Conservation (phyloP, 805 yeast species). For the Torulaspora quercuum region DNA sequence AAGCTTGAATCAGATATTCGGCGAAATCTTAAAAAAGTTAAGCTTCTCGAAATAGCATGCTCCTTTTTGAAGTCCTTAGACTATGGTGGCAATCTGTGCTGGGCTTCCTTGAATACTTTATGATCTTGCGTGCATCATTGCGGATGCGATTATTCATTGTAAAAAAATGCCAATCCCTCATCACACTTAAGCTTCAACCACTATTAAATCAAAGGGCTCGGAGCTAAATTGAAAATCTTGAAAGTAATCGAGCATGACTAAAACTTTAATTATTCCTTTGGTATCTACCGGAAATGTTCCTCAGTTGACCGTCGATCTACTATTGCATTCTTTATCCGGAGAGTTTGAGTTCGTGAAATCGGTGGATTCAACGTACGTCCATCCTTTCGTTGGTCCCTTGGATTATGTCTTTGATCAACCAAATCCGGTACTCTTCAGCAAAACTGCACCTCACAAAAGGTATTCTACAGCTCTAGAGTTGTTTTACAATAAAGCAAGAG, state of each 20-base stretch:
- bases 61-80: too few species aligned
- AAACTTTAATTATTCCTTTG: constrained; percentile 63
- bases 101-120: too few species aligned
- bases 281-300: constrained; percentile 89
- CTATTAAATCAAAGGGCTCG: too few species aligned
- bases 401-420: constrained; percentile 43
- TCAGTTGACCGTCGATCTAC: constrained; percentile 71
- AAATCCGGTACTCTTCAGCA: constrained; percentile 17
- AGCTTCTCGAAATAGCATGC: too few species aligned
- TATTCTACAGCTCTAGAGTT: constrained; percentile 65
- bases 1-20: too few species aligned
- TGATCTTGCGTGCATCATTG: too few species aligned
- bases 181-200: too few species aligned
- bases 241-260: constrained; percentile 27
- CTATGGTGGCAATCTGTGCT: too few species aligned
- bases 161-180: too few species aligned
- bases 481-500: constrained; percentile 42
- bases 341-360: constrained; percentile 50
- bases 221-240: too few species aligned
- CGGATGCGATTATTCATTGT: too few species aligned
- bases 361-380: constrained; percentile 58
- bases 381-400: constrained; percentile 81
- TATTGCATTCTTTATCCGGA: constrained; percentile 54
- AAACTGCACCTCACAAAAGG: constrained; percentile 17
- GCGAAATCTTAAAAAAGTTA: too few species aligned